Percentiles rank a stretch among this genome's conserved stretches.
Evolutionary conservation across 148 eudicot species (phyloP).

Genomic region (Nyssa sinensis): DNA sequence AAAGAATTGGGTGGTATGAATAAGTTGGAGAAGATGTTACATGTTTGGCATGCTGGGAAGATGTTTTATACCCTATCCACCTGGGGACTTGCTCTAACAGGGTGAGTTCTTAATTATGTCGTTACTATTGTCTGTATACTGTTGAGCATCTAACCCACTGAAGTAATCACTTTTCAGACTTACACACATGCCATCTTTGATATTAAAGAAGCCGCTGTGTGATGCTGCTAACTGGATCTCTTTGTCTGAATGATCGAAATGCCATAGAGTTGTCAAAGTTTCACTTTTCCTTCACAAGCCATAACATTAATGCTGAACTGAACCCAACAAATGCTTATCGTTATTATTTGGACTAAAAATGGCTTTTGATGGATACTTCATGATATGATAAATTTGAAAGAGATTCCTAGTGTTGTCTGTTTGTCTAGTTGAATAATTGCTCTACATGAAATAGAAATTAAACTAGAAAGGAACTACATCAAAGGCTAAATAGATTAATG

Average conservation of each 20-base stretch:
- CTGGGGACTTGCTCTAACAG: slow-evolving; percentile 92
- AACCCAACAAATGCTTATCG: neutral
- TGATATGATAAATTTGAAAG: neutral
- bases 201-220: neutral
- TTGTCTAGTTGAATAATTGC: neutral
- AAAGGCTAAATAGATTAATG: neutral
- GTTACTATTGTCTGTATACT: neutral
- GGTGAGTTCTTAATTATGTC: slow-evolving; percentile 44
- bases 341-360: neutral
- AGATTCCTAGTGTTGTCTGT: neutral
- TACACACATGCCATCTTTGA: neutral
- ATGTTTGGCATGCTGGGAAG: slow-evolving; percentile 85
- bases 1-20: slow-evolving; percentile 67
- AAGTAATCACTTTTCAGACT: neutral
- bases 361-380: neutral
- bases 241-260: neutral
- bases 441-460: too few relatives aligned
- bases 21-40: slow-evolving; percentile 77
- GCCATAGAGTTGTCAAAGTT: neutral
- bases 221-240: neutral
- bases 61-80: slow-evolving; percentile 79
- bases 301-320: neutral
- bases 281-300: too few relatives aligned
- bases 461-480: neutral
- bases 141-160: neutral